Conservation (phyloP, 1,139 yeast species). For the Kodamaea arcana region DNA sequence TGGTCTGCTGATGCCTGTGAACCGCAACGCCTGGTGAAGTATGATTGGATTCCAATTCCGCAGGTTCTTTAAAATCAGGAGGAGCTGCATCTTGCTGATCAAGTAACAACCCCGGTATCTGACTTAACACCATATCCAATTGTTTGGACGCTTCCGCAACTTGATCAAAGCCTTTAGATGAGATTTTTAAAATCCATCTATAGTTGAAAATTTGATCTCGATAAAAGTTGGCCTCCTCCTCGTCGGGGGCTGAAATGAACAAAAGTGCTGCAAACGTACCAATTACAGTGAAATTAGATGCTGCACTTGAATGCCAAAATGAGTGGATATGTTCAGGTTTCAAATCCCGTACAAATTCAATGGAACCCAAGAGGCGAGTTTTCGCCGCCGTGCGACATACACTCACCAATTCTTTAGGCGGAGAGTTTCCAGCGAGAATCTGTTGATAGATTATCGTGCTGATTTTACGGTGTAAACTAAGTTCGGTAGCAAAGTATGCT, state of each 20-base stretch:
- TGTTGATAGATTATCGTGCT: conserved; percentile 53
- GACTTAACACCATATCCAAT: conserved; percentile 60
- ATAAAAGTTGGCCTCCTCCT: conserved; percentile 61
- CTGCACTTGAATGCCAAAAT: conserved; percentile 83
- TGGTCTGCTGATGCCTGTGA: neutral
- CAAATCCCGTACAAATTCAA: conserved; percentile 72
- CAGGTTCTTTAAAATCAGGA: neutral
- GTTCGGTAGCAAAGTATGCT: conserved; percentile 84
- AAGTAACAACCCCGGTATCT: conserved; percentile 62
- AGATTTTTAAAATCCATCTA: conserved; percentile 67
- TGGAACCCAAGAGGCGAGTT: conserved; percentile 73
- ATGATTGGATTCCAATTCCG: conserved; percentile 3
- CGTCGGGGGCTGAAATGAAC: conserved; percentile 54
- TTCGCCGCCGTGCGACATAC: conserved; percentile 85
- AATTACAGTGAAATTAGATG: conserved; percentile 72
- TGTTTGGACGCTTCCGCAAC: conserved; percentile 65
- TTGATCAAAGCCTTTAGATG: conserved; percentile 71
- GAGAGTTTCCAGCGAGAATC: conserved; percentile 34
- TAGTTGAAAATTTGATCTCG: conserved; percentile 69
- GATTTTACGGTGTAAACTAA: conserved; percentile 77
- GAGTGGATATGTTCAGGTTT: conserved; percentile 80
- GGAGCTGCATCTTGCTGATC: conserved; percentile 18
- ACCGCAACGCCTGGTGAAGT: conserved; percentile 7
- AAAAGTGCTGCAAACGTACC: conserved; percentile 84
- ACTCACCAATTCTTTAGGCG: conserved; percentile 53